Percentiles rank a stretch among this genome's conserved stretches.
phyloP scores from a whole-genome alignment of 202 grass and related monocot genomes.

The Zoysia matrella region DNA sequence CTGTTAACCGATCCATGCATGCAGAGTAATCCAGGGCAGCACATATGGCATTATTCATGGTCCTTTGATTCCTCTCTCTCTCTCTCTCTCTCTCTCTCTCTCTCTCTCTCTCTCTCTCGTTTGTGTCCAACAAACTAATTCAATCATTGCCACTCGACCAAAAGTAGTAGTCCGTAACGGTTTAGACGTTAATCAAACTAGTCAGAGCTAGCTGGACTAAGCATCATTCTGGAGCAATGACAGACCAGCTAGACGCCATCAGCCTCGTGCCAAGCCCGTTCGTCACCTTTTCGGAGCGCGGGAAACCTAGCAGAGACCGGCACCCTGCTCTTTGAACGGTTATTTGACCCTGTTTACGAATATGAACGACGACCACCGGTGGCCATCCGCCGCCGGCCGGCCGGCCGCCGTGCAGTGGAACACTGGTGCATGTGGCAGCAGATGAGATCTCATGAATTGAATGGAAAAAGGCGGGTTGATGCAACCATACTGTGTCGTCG shows the following conservation, averaged over 20 bases:
- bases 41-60: not conserved
- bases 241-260: conserved; percentile 21
- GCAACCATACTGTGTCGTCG: too few relatives aligned
- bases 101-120: too few relatives aligned
- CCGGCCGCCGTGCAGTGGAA: not conserved
- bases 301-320: not conserved
- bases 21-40: too few relatives aligned
- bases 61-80: not conserved
- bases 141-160: not conserved
- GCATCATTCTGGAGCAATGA: not conserved
- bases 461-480: too few relatives aligned
- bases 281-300: conserved; percentile 5
- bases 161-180: too few relatives aligned
- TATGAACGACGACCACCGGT: not conserved
- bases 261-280: conserved; percentile 18
- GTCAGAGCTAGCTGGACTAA: too few relatives aligned
- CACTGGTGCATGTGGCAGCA: too few relatives aligned
- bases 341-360: not conserved
- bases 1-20: not conserved
- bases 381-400: not conserved
- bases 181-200: not conserved
- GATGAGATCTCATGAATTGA: too few relatives aligned
- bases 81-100: too few relatives aligned
- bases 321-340: not conserved
- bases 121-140: not conserved